Base-by-base conservation (phyloP, 495 filamentous ascomycete species). In the Peziza echinospora region DNA sequence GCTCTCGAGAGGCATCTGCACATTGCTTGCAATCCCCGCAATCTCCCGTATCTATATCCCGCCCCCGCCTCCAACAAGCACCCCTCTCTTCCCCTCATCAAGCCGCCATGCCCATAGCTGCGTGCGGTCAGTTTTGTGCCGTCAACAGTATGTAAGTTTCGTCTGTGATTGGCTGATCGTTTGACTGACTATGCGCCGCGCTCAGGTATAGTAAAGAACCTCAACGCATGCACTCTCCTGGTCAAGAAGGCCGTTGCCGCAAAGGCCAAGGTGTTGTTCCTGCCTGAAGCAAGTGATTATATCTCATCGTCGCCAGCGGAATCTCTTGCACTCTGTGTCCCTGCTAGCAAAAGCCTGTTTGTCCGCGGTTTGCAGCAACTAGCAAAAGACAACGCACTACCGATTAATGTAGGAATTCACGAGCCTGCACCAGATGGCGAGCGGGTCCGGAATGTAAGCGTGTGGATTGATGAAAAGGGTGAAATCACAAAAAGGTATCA, bases 281-380 rank as follows among this genome's bases (percentile, higher is more conserved):
- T 94, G 50, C 89, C 85, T 16, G 85, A 94, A 68, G 86, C 86
- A 34, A 76, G 71, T 48, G 86, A 93, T 64, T 94, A 92, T 67
- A 85, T 93, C 50, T 75, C 71, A 39, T 65, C 67, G 13, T 75
- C 74, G 1, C 61, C 73, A 22, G 61, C 71, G 7, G 80, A 87
- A 55, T 76, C 76, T 0, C 58, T 84, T 6, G 65, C 70, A 17
- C 74, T 92, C 17, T 78, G 70, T 52, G 65, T 68, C 44, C 68
- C 81, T 3, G 67, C 67, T 30, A 56, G 66, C 21, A 51, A 57
- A 30, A 67, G 63, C 8, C 60, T 70, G 47, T 92, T 93, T 61
- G 72, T 93, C 2, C 56, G 67, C 0, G 83, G 83, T 21, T 70
- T 94, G 0, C 77, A 73, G 34, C 64, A 68, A 11, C 55, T 94